phyloP scores from a whole-genome alignment of 2,329 filamentous ascomycete genomes.

The Alternaria incomplexa region DNA sequence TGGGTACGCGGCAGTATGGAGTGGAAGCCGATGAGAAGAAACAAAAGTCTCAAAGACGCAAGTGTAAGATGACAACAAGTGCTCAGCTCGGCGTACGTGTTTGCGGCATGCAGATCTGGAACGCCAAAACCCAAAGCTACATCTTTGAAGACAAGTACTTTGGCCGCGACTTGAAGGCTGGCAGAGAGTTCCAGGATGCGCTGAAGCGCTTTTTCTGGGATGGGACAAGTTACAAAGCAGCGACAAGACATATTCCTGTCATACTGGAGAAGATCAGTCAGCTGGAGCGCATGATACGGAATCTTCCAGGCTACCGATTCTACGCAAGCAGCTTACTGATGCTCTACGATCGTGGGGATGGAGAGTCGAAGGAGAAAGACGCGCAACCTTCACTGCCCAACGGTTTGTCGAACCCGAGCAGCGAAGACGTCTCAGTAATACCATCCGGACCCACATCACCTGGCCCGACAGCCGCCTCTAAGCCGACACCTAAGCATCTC shows the following conservation, averaged over 20 bases:
- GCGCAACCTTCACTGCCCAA: slow-evolving; percentile 9
- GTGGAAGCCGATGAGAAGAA: slow-evolving; percentile 92
- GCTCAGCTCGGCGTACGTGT: slow-evolving; percentile 89
- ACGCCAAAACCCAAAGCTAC: slow-evolving; percentile 80
- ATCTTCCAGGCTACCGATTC: slow-evolving; percentile 85
- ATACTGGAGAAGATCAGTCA: slow-evolving; percentile 83
- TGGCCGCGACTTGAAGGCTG: slow-evolving; percentile 84
- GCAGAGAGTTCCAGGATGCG: slow-evolving; percentile 85
- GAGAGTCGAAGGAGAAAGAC: slow-evolving; percentile 54
- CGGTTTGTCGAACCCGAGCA: slow-evolving; percentile 18
- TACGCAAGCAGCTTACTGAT: slow-evolving; percentile 95
- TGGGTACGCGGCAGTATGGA: slow-evolving; percentile 97
- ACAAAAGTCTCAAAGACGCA: slow-evolving; percentile 87
- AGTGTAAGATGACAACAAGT: slow-evolving; percentile 92
- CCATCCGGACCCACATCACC: slow-evolving; percentile 36
- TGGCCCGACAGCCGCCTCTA: slow-evolving; percentile 16
- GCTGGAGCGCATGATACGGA: slow-evolving; percentile 81
- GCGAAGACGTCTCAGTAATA: slow-evolving; percentile 26
- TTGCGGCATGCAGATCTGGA: slow-evolving; percentile 96
- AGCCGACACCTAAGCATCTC: slow-evolving; percentile 29
- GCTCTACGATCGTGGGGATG: slow-evolving; percentile 87
- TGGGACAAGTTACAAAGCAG: slow-evolving; percentile 78
- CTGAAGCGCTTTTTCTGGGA: slow-evolving; percentile 91
- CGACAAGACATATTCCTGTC: slow-evolving; percentile 84
- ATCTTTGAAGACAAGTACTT: slow-evolving; percentile 99